Evolutionary conservation across 1,284 basidiomycete genomes (phyloP), one percentile per base, ranked within the genome.

Genomic region (Prillingera fragicola): DNA sequence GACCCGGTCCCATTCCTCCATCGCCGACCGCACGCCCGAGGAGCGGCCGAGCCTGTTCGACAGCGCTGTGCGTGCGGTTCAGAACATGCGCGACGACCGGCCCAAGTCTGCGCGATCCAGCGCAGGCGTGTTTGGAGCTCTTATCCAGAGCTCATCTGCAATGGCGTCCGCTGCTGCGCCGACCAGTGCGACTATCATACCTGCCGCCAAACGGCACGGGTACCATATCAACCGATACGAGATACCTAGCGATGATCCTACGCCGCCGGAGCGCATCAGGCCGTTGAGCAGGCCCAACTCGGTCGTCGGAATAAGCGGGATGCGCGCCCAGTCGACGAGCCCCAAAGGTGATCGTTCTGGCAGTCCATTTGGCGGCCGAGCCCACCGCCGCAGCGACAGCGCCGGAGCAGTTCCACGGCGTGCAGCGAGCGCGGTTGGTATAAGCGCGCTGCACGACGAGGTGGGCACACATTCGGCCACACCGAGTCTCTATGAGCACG

Each of bases 101-200:
- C 82, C 80, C 4, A 70, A 77, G 28, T 73, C 75, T 3, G 74
- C 79, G 9, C 70, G 76, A 35, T 79, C 73, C 45, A 77, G 74
- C 6, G 84, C 76, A 0, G 84, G 85, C 5, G 83, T 84, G 0
- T 79, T 86, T 56, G 85, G 83, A 10, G 78, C 82, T 6, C 75
- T 88, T 34, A 80, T 88, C 32, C 80, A 83, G 19, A 81, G 79
- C 49, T 82, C 85, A 0, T 81, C 80, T 3, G 83, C 82, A 52
- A 69, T 82, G 24, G 72, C 72, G 9, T 81, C 80, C 21, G 73
- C 74, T 0, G 82, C 81, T 4, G 77, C 81, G 1, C 83, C 83
- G 0, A 56, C 64, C 4, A 65, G 74, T 8, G 75, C 76, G 18
- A 73, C 74, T 18, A 71, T 87, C 15, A 81, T 79, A 15, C 83